Percentiles rank a stretch among this genome's conserved stretches.
phyloP scores from a whole-genome alignment of 2,329 filamentous ascomycete genomes.

The Neofusicoccum laricinum region DNA sequence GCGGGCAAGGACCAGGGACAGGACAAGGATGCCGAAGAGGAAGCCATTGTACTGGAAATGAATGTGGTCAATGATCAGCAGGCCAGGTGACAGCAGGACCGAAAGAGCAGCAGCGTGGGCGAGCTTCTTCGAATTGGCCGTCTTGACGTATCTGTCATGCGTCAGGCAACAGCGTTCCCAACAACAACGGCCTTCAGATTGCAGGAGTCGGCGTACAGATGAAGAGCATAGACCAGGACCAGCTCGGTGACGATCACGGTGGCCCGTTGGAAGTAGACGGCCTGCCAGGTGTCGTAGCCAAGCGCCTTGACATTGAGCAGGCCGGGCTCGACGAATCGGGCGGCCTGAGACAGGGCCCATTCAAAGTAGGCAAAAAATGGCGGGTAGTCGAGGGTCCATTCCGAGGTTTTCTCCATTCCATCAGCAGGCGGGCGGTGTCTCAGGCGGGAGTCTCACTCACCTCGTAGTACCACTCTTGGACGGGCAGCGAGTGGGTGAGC shows the following conservation, averaged over 20 bases:
- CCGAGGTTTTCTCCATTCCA: conserved; percentile 69
- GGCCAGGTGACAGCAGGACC: conserved; percentile 83
- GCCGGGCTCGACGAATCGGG: conserved; percentile 70
- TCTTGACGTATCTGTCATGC: conserved; percentile 66
- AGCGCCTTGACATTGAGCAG: conserved; percentile 83
- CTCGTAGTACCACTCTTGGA: conserved; percentile 93
- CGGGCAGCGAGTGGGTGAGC: conserved; percentile 83
- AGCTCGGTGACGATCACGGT: conserved; percentile 85
- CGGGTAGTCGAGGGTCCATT: conserved; percentile 99
- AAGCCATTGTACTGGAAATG: conserved; percentile 99
- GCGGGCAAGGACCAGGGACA: conserved; percentile 81
- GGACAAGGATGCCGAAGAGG: conserved; percentile 84
- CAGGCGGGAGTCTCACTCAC: conserved; percentile 35
- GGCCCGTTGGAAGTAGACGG: conserved; percentile 86
- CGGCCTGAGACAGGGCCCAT: conserved; percentile 82
- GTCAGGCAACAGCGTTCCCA: conserved; percentile 20
- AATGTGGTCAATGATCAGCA: conserved; percentile 96
- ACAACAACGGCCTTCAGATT: neutral
- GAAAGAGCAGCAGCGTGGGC: conserved; percentile 86
- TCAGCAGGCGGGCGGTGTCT: conserved; percentile 17
- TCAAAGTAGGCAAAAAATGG: conserved; percentile 98
- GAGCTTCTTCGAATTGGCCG: conserved; percentile 68
- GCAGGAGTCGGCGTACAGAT: conserved; percentile 54
- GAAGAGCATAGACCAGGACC: conserved; percentile 77
- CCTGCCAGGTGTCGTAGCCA: conserved; percentile 87